phyloP scores from a whole-genome alignment of 306 rosid species.

The Adenanthera pavonina region DNA sequence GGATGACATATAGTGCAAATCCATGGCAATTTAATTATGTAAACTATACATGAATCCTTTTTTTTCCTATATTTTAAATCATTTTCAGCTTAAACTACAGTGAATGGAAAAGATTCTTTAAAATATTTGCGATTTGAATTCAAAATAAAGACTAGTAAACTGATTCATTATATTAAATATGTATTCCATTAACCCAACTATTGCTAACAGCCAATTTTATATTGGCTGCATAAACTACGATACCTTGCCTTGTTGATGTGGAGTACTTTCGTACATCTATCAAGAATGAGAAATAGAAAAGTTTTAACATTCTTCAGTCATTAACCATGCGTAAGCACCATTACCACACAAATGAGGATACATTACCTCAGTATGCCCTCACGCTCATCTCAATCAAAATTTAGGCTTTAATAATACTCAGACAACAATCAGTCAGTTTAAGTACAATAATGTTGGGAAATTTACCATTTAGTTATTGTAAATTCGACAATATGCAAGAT shows the following conservation, averaged over 20 bases:
- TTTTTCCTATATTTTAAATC: not conserved
- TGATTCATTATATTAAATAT: too few relatives aligned
- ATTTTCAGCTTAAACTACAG: not conserved
- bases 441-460: not conserved
- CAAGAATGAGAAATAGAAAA: not conserved
- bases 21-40: too few relatives aligned
- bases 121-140: not conserved
- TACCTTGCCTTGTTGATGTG: not conserved
- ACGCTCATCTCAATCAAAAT: slow-evolving; percentile 2
- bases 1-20: not conserved
- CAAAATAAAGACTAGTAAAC: not conserved
- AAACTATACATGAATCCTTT: not conserved
- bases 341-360: not conserved
- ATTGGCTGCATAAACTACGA: not conserved
- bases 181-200: not conserved
- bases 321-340: not conserved
- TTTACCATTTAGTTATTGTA: not conserved
- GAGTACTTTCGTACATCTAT: not conserved
- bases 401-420: not conserved
- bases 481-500: not conserved
- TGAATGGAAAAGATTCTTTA: not conserved
- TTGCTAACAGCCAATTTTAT: not conserved
- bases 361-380: not conserved
- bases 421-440: not conserved
- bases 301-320: not conserved